These are phyloP conservation scores for Crithidia mellificae DNA, from an alignment of 208 protist species.

Conservation along the genomic window DNA sequence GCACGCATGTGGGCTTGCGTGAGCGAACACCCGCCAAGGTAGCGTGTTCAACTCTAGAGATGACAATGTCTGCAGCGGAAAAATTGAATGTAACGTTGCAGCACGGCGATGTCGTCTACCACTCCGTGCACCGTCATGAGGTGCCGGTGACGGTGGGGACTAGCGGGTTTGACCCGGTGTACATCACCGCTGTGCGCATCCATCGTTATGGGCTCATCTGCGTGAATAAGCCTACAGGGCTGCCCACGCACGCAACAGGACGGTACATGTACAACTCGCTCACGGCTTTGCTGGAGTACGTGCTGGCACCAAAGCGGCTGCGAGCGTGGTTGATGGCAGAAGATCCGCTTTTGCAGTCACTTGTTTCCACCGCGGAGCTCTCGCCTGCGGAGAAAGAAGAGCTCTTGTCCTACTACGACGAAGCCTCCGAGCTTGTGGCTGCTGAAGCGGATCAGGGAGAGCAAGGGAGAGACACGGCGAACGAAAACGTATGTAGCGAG, in stretches of 20 bases:
- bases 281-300: constrained; percentile 87
- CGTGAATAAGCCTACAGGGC: constrained; percentile 75
- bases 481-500: constrained; percentile 20
- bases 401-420: constrained; percentile 58
- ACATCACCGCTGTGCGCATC: constrained; percentile 62
- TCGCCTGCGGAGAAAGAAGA: constrained; percentile 51
- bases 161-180: constrained; percentile 52
- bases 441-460: not conserved
- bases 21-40: too few species aligned
- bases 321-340: constrained; percentile 53
- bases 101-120: constrained; percentile 84
- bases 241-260: constrained; percentile 88
- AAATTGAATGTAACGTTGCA: constrained; percentile 35
- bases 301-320: constrained; percentile 74
- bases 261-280: constrained; percentile 94
- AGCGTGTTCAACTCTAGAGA: not conserved
- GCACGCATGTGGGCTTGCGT: too few species aligned
- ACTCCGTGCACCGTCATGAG: constrained; percentile 95
- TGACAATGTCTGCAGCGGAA: not conserved
- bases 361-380: constrained; percentile 59
- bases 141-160: constrained; percentile 82
- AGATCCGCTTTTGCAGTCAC: constrained; percentile 71
- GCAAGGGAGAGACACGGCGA: not conserved
- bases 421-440: not conserved
- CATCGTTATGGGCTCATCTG: constrained; percentile 55